A percentile compares a stretch with the other conserved stretches of the same genome.
phyloP scores from a whole-genome alignment of 805 yeast genomes.

The Sugiyamaella mastotermitis region DNA sequence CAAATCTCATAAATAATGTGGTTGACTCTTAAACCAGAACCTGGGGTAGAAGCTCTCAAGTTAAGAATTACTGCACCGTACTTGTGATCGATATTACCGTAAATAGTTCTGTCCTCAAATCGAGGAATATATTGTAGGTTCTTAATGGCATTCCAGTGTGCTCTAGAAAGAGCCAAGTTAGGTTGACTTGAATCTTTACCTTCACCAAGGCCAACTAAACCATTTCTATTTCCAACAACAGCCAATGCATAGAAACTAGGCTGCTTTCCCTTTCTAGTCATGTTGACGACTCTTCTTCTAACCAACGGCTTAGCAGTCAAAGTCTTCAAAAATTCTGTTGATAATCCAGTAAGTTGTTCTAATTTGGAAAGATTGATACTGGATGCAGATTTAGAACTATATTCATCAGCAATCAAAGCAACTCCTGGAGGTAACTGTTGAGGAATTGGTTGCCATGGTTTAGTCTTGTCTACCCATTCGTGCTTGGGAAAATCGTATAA shows the following conservation, averaged over 20 bases:
- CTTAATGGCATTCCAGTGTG: conserved; percentile 91
- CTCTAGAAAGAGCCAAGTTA: conserved; percentile 69
- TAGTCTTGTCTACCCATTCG: conserved; percentile 41
- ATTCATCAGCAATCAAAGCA: conserved; percentile 30
- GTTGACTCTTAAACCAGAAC: conserved; percentile 88
- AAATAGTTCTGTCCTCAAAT: conserved; percentile 85
- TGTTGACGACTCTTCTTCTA: conserved; percentile 73
- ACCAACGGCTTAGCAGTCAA: conserved; percentile 46
- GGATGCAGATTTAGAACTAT: conserved; percentile 23
- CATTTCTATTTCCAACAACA: conserved; percentile 87
- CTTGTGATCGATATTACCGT: conserved; percentile 75
- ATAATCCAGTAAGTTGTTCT: conserved; percentile 32
- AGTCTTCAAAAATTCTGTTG: conserved; percentile 50
- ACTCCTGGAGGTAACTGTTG: conserved; percentile 47
- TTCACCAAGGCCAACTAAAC: conserved; percentile 92
- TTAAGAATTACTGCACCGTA: conserved; percentile 81
- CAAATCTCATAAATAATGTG: conserved; percentile 87
- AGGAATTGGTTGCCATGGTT: conserved; percentile 55
- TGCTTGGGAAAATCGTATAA: conserved; percentile 62
- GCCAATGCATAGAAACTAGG: conserved; percentile 76
- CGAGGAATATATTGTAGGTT: conserved; percentile 77
- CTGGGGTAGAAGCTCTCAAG: conserved; percentile 83
- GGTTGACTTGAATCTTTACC: conserved; percentile 82
- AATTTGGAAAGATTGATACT: conserved; percentile 29
- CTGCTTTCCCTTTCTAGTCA: conserved; percentile 88